Base-by-base conservation (phyloP, 495 filamentous ascomycete species). In the Aspergillus sclerotioniger region DNA sequence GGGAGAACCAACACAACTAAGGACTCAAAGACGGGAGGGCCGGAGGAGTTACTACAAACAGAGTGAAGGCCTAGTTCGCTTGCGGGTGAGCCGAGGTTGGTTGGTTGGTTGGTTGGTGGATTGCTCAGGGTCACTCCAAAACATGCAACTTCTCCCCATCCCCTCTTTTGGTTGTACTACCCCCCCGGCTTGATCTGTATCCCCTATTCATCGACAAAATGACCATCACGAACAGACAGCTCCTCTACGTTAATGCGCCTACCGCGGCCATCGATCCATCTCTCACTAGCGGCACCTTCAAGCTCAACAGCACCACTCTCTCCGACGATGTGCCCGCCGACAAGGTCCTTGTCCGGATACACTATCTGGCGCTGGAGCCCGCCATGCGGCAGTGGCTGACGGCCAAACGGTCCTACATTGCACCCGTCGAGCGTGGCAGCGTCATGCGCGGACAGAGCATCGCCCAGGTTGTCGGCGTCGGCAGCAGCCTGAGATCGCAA, bases 321-420 rank as follows among this genome's bases (percentile, higher is more conserved):
- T 65, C 76, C 9, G 63, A 68, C 29, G 55, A 72, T 68, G 68
- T 76, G 15, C 76, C 84, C n/a, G 71, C 83, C 65, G 81, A 85
- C 62, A 77, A 89, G 57, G 63, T 90, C 52, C 80, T 91, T 28
- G 74, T 90, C 21, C 83, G 89, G 61, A 73, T 73, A 1, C 77
- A 87, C 48, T 90, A 88, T 70, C 74, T 91, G 61, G 88, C 85
- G n/a, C 83, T 90, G 61, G 89, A 93, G 71, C 89, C 89, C 0
- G 87, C 88, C n/a, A 90, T 91, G 84, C 80, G 90, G 57, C 83
- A 84, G 59, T 91, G 88, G 90, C 78, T 94, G 39, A 80, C 75
- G 61, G 83, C 83, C 62, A 77, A 77, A 46, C 77, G 87, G 35
- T 87, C 86, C 13, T 92, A 91, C 72, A 67, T 85, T 12, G 78